Evolutionary conservation across 345 rosid species (phyloP).

Genomic region (Rubroshorea leprosula): DNA sequence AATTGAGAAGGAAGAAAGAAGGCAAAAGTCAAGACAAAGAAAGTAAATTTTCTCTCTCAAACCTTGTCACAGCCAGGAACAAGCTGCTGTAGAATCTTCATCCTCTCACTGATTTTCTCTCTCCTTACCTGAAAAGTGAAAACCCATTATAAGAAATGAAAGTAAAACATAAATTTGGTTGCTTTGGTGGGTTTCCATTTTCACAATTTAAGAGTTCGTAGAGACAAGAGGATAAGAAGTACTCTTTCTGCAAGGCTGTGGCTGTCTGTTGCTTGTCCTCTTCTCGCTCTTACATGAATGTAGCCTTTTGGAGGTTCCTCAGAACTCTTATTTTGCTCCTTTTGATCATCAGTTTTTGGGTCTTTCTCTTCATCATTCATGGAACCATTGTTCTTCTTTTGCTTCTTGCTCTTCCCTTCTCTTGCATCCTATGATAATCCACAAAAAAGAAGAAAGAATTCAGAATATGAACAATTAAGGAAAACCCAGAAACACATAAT

Average conservation of each 20-base stretch:
- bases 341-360: conserved; percentile 22
- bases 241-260: conserved; percentile 85
- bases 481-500: not conserved
- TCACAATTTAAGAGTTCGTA: too few relatives aligned
- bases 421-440: conserved; percentile 29
- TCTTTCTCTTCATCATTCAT: conserved; percentile 24
- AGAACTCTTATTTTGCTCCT: conserved; percentile 27
- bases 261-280: conserved; percentile 81
- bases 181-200: too few relatives aligned
- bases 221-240: too few relatives aligned
- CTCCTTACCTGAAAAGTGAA: conserved; percentile 49
- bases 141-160: conserved; percentile 2
- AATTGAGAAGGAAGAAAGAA: not conserved
- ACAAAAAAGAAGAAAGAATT: conserved; percentile 6
- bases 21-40: conserved; percentile 12
- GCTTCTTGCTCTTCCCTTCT: conserved; percentile 47
- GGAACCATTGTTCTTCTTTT: conserved; percentile 29
- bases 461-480: not conserved
- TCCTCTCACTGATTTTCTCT: conserved; percentile 72
- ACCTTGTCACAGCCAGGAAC: conserved; percentile 92
- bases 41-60: conserved; percentile 4
- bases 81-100: conserved; percentile 51
- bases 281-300: conserved; percentile 81
- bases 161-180: too few relatives aligned
- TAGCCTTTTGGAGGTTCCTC: conserved; percentile 49